Evolutionary conservation across 768 basidiomycete genomes (phyloP), one percentile per base, ranked within the genome.

Genomic region (Mycena belliarum): DNA sequence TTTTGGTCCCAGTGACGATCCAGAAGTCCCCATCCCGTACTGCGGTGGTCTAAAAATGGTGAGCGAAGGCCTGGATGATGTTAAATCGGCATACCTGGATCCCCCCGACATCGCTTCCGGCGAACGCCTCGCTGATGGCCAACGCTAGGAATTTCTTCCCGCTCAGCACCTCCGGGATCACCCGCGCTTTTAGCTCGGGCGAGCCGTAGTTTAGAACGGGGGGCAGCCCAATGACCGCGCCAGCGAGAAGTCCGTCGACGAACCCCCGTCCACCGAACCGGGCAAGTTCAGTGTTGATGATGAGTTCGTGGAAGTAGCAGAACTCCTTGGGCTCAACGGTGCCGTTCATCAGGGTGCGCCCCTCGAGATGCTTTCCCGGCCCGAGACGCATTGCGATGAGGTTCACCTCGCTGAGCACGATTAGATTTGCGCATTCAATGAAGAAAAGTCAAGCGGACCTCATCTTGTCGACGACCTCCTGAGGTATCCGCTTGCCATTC

Each of bases 261-360:
- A 91, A 93, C 6, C 90, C 94, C 37, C 95, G 85, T 23, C 89
- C 90, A 24, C 89, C 91, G 49, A 92, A 85, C 15, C 94, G 86
- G 5, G 85, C 82, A 23, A 97, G 76, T 71, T 98, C 96, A 38
- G 87, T 83, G 61, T 91, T 86, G 54, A 93, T 79, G 58, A 93
- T 90, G 54, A 87, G 89, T 78, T 93, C 95, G 67, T 97, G 89
- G 80, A 98, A 98, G 68, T 95, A 95, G 71, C 97, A 92, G 65
- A 90, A 98, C 63, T 95, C 88, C 67, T 92, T 91, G 5, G 89
- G 85, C 49, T 83, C 83, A 43, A 92, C 80, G 20, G 85, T 71
- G 12, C 93, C 93, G 25, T 84, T 88, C 73, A 94, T 85, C 2
- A 97, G 73, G 12, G 76, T 83, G 37, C 83, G 80, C 0, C 94